Conservation (phyloP, 2,329 filamentous ascomycete genomes). For the Thielaviopsis musarum region DNA sequence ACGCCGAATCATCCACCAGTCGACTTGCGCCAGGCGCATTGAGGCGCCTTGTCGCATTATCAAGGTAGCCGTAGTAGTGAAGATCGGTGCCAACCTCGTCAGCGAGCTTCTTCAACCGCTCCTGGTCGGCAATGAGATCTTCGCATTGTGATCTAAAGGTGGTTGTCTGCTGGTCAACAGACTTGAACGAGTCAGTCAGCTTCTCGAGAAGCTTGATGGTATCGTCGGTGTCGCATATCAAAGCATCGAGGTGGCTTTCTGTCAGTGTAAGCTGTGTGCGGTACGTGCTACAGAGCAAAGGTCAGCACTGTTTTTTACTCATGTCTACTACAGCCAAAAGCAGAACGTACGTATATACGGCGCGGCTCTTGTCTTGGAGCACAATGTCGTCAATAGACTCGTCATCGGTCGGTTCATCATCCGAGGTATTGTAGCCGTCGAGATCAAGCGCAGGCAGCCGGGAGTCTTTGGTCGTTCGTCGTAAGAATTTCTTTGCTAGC, state of each 20-base stretch:
- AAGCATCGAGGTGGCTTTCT: conserved; percentile 61
- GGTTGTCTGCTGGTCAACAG: conserved; percentile 81
- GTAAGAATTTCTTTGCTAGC: not conserved
- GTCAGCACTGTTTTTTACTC: not conserved
- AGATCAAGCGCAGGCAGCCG: conserved; percentile 7
- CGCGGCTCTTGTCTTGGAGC: conserved; percentile 22
- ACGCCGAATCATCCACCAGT: conserved; percentile 67
- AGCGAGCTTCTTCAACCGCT: conserved; percentile 59
- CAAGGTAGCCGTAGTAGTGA: conserved; percentile 88
- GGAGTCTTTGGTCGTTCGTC: conserved; percentile 6
- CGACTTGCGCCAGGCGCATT: conserved; percentile 84
- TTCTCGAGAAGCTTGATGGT: conserved; percentile 61
- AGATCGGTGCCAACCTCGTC: conserved; percentile 76
- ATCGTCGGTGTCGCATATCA: conserved; percentile 60
- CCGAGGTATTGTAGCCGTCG: conserved; percentile 4
- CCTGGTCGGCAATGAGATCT: conserved; percentile 67
- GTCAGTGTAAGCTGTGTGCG: conserved; percentile 67
- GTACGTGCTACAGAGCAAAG: conserved; percentile 39
- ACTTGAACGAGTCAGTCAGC: conserved; percentile 70
- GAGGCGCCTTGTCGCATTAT: conserved; percentile 73
- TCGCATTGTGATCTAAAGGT: conserved; percentile 88
- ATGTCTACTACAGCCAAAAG: not conserved
- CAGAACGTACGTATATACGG: conserved; percentile 32
- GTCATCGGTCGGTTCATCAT: conserved; percentile 11
- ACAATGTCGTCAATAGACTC: conserved; percentile 44